Conservation (phyloP, 306 rosid genomes). For the Vigna hirtella region DNA sequence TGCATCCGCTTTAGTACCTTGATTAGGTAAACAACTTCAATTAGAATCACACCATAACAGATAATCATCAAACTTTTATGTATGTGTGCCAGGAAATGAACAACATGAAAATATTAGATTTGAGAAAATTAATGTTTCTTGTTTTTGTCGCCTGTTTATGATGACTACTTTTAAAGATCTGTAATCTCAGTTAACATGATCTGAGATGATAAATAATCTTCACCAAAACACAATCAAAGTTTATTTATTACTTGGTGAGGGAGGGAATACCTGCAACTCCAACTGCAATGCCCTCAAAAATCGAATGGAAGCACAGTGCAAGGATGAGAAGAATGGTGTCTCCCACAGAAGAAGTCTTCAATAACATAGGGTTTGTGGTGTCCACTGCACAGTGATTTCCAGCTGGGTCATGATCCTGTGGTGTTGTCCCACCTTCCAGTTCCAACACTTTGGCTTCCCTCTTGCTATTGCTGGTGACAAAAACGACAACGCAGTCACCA, state of each 20-base stretch:
- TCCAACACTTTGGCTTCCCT: slow-evolving; percentile 58
- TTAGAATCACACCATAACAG: too few relatives aligned
- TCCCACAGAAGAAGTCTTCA: slow-evolving; percentile 63
- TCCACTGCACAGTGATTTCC: slow-evolving; percentile 2
- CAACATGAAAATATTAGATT: neutral
- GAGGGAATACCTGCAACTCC: slow-evolving; percentile 67
- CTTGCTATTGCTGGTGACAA: slow-evolving; percentile 39
- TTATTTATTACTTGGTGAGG: neutral
- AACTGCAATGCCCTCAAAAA: slow-evolving; percentile 84
- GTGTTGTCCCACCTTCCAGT: slow-evolving; percentile 56
- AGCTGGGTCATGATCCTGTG: slow-evolving; percentile 22
- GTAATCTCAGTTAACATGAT: too few relatives aligned
- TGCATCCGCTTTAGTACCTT: slow-evolving; percentile 65
- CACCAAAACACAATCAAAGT: too few relatives aligned
- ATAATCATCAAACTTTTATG: too few relatives aligned
- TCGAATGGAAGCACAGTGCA: slow-evolving; percentile 81
- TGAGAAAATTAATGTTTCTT: neutral
- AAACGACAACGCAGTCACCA: slow-evolving; percentile 59
- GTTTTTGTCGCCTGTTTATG: neutral
- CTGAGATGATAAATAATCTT: too few relatives aligned
- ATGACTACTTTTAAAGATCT: neutral
- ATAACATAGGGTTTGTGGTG: slow-evolving; percentile 39
- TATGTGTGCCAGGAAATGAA: neutral
- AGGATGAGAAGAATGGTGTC: slow-evolving; percentile 75
- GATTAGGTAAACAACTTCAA: neutral